These are phyloP conservation scores for Saccharomyces hybrid DNA, from an alignment of 1,139 yeast genomes.

Conservation along the genomic window DNA sequence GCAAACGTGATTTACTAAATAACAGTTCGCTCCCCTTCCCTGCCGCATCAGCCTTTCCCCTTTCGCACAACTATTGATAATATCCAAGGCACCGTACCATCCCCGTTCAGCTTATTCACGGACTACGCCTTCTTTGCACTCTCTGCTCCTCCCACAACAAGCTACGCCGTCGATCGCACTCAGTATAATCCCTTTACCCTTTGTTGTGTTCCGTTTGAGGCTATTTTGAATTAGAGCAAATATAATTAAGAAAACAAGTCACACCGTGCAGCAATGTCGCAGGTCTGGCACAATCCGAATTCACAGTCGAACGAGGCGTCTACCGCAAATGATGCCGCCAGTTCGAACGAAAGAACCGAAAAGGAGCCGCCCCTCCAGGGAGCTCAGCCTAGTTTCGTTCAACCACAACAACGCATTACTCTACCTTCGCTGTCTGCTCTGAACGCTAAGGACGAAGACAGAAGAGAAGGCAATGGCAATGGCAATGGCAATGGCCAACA, in stretches of 20 bases:
- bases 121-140: not conserved
- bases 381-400: not conserved
- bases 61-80: not conserved
- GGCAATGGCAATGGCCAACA: not conserved
- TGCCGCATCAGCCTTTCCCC: not conserved
- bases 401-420: slow-evolving; percentile 3
- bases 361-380: not conserved
- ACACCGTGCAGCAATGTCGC: slow-evolving; percentile 3
- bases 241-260: not conserved
- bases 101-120: not conserved
- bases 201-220: not conserved
- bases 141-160: not conserved
- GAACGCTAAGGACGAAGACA: slow-evolving; percentile 1
- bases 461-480: not conserved
- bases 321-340: not conserved
- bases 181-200: not conserved
- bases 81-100: not conserved
- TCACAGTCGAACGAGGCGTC: slow-evolving; percentile 1
- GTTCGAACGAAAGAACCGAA: not conserved
- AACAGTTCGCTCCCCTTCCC: not conserved
- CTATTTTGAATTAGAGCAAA: not conserved
- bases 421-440: slow-evolving; percentile 8
- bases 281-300: slow-evolving; percentile 1
- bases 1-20: not conserved
- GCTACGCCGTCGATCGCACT: not conserved